Evolutionary conservation across 768 basidiomycete species (phyloP), one percentile per base, ranked within the genome.

Genomic region (Strobilomyces dryophilus): DNA sequence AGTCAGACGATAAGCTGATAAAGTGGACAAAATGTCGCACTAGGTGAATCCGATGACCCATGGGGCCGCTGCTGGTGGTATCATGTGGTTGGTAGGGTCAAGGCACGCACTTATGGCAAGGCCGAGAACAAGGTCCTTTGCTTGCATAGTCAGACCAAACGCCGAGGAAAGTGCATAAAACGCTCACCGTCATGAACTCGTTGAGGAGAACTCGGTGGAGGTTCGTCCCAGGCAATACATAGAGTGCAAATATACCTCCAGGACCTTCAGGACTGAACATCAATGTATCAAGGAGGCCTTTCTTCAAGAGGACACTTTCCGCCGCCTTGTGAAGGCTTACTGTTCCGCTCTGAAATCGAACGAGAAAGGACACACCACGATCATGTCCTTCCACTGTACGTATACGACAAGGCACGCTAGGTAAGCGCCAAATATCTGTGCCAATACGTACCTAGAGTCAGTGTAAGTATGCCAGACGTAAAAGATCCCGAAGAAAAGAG

Each of bases 341-440:
- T n/a, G 9, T 26, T 32, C 29, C 12, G 52, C 34, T 21, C 14
- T 37, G n/a, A 77, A 57, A 58, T 65, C 58, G 58, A 82, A 79
- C 37, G 74, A 69, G 27, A 83, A 65, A 4, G 68, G 79, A 56
- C 67, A 39, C 55, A 80, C 79, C 45, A 66, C 58, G 35, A 89
- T 73, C 45, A 76, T 51, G 42, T 77, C 70, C 55, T 78, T 78
- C 72, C 83, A 89, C 58, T 87, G 83, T 6, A 74, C 73, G 62
- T 88, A 88, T 46, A 84, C 64, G 43, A 83, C 53, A 36, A 85
- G 68, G 51, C 78, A 80, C 0, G 83, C 87, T 55, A 87, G 65
- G 57, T 82, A 86, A 12, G 76, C 81, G 5, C 86, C 88, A 5
- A 85, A 56, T 55, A 85, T 75, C 61, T 90, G 87, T 0, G 84